Conservation (phyloP, 345 rosid species). For the Carallia pectinifolia region DNA sequence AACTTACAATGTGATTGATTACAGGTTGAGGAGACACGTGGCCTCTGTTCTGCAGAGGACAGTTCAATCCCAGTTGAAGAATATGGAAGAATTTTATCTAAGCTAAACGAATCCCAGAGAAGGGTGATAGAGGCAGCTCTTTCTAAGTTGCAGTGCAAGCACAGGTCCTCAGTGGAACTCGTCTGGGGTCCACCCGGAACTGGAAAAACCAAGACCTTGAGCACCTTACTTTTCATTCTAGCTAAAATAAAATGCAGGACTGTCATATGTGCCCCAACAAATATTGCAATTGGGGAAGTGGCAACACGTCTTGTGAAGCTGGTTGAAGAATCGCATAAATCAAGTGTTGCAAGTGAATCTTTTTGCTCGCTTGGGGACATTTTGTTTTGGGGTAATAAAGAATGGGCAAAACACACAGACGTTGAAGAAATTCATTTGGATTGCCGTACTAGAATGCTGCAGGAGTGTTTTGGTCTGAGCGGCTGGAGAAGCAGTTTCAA, state of each 20-base stretch:
- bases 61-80: slow-evolving; percentile 2
- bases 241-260: slow-evolving; percentile 36
- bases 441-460: slow-evolving; percentile 35
- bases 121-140: slow-evolving; percentile 31
- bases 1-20: background rate
- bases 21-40: slow-evolving; percentile 35
- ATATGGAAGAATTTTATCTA: background rate
- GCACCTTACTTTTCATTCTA: slow-evolving; percentile 31
- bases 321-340: slow-evolving; percentile 19
- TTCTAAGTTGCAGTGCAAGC: slow-evolving; percentile 19
- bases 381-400: slow-evolving; percentile 44
- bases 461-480: slow-evolving; percentile 23
- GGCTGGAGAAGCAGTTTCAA: slow-evolving; percentile 31
- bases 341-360: slow-evolving; percentile 6
- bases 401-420: slow-evolving; percentile 32
- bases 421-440: slow-evolving; percentile 41
- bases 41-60: slow-evolving; percentile 6
- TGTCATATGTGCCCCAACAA: slow-evolving; percentile 48
- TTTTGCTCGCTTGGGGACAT: slow-evolving; percentile 29
- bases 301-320: slow-evolving; percentile 43
- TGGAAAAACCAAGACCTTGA: slow-evolving; percentile 49
- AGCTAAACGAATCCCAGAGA: slow-evolving; percentile 37
- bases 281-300: slow-evolving; percentile 46
- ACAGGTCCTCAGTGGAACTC: slow-evolving; percentile 35
- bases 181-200: slow-evolving; percentile 65